Evolutionary conservation across 441 rosid species (phyloP).

Genomic region (Euphorbia celastroides): DNA sequence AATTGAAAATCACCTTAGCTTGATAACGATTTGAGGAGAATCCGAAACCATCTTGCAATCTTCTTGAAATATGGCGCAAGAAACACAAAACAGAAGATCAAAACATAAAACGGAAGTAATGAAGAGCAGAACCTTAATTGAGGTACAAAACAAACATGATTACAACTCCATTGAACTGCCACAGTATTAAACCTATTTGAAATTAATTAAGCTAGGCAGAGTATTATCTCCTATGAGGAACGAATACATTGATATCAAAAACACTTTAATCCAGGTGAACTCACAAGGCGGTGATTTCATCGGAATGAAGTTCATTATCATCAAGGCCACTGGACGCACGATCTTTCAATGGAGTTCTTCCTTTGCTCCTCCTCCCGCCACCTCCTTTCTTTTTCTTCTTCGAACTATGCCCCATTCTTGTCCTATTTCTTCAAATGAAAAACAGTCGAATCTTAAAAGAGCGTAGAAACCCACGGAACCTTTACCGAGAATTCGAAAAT

Average conservation of each 20-base stretch:
- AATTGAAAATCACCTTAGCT: conserved; percentile 59
- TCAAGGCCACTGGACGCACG: conserved; percentile 44
- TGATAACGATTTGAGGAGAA: conserved; percentile 58
- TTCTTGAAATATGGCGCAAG: conserved; percentile 78
- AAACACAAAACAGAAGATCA: not conserved
- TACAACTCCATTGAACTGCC: no score
- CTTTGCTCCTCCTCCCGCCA: conserved; percentile 56
- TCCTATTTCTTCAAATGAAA: not conserved
- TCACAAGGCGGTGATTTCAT: conserved; percentile 96
- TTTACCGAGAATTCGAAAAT: not conserved
- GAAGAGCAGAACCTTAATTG: not conserved
- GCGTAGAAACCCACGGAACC: no score
- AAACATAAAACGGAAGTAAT: not conserved
- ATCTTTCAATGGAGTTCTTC: conserved; percentile 62
- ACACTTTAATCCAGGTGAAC: conserved; percentile 20
- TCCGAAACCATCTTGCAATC: conserved; percentile 68
- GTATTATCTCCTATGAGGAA: no score
- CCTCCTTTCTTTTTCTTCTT: conserved; percentile 76
- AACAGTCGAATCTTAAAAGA: not conserved
- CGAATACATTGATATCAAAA: no score
- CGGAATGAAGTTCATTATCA: conserved; percentile 77
- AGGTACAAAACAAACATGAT: no score
- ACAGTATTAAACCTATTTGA: no score
- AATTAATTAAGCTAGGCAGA: no score
- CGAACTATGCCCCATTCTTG: conserved; percentile 58